These are phyloP conservation scores for Globisporangium alternatum DNA, from an alignment of 352 stramenopile genomes.

Conservation along the genomic window DNA sequence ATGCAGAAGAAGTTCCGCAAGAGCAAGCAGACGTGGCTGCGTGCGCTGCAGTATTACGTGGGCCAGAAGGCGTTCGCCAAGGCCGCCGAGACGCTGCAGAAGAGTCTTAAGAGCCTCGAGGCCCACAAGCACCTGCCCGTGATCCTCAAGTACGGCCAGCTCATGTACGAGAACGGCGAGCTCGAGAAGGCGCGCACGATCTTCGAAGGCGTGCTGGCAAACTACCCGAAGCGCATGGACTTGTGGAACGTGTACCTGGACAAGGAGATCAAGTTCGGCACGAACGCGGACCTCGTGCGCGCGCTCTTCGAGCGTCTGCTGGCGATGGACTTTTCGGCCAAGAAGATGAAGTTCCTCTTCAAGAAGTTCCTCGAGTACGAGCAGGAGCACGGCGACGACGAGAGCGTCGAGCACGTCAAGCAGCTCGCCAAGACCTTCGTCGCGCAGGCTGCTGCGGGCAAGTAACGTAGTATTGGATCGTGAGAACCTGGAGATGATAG, in stretches of 20 bases:
- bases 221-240: constrained; percentile 96
- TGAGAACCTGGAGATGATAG: constrained; percentile 1
- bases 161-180: constrained; percentile 94
- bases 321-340: constrained; percentile 93
- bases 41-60: constrained; percentile 85
- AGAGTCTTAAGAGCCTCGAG: constrained; percentile 89
- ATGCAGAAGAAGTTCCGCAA: constrained; percentile 93
- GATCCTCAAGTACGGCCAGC: constrained; percentile 94
- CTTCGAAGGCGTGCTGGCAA: constrained; percentile 92
- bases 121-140: constrained; percentile 94
- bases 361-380: constrained; percentile 96
- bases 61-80: constrained; percentile 61
- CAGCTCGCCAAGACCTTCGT: constrained; percentile 94
- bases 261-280: constrained; percentile 95
- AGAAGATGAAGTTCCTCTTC: constrained; percentile 99
- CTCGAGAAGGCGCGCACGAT: constrained; percentile 94
- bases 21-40: constrained; percentile 89
- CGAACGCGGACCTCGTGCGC: constrained; percentile 77
- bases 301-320: constrained; percentile 90
- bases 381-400: constrained; percentile 88
- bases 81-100: constrained; percentile 89
- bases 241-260: constrained; percentile 97
- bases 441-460: constrained; percentile 48
- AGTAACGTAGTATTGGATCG: constrained; percentile 22
- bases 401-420: constrained; percentile 90